These are phyloP conservation scores for Botryotinia narcissicola DNA, from an alignment of 2,329 filamentous ascomycete genomes.

Conservation along the genomic window DNA sequence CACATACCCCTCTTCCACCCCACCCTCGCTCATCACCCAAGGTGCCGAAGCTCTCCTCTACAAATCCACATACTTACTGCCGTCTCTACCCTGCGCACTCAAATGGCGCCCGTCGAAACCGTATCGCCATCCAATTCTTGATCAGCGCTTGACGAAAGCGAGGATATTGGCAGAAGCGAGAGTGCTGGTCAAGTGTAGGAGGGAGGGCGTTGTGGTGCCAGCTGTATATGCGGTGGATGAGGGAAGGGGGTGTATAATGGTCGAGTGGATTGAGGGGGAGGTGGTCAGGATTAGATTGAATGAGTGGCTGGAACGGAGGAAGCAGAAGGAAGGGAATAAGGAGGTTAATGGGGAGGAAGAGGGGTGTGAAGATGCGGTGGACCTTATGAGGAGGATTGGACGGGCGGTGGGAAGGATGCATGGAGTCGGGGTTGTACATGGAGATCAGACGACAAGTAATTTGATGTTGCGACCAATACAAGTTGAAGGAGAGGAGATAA, in stretches of 20 bases:
- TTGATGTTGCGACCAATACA: conserved; percentile 66
- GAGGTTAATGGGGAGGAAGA: conserved; percentile 38
- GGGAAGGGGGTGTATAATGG: conserved; percentile 67
- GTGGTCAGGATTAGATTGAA: conserved; percentile 71
- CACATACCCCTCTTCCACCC: conserved; percentile 53
- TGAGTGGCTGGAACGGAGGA: conserved; percentile 55
- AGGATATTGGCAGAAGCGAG: conserved; percentile 87
- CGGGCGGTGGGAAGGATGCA: conserved; percentile 73
- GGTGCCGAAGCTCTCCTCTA: conserved; percentile 96
- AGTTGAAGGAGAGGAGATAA: conserved; percentile 26
- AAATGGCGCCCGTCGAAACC: conserved; percentile 91
- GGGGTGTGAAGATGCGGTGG: conserved; percentile 52
- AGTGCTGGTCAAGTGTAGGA: conserved; percentile 73
- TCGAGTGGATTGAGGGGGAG: conserved; percentile 79
- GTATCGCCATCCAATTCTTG: conserved; percentile 87
- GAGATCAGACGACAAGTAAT: conserved; percentile 96
- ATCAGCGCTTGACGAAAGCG: conserved; percentile 80
- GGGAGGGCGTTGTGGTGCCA: conserved; percentile 79
- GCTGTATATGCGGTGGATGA: conserved; percentile 70
- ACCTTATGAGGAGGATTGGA: conserved; percentile 70
- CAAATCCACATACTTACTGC: conserved; percentile 74
- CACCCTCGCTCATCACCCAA: conserved; percentile 76
- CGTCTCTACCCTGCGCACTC: conserved; percentile 68
- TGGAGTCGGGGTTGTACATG: conserved; percentile 82
- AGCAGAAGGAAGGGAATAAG: conserved; percentile 28